Evolutionary conservation across 2,329 filamentous ascomycete species (phyloP), one percentile per base, ranked within the genome.

Genomic region (Apiospora marii): DNA sequence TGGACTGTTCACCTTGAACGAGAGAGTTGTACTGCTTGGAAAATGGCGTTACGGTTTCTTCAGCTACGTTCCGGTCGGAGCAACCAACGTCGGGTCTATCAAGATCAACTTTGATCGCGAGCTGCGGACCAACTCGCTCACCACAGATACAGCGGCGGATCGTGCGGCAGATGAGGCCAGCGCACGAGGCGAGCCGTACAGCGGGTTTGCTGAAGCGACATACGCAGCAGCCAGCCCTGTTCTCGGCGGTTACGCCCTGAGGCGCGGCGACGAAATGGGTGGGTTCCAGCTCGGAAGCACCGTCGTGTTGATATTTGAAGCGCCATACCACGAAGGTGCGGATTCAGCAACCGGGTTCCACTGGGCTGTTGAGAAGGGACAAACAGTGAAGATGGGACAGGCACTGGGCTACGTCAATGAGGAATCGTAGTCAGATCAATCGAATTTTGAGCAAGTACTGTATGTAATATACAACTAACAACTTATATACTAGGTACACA

Each of bases 11-110:
- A 98, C 96, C 0, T 87, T 99, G 27, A 99, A 99, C 83, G 96
- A 99, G 84, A 92, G 96, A 71, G 94, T 99, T 34, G 96, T 97
- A 0, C 90, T 99, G 0, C 88, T 99, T 1, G 96, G 96, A 24
- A 90, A 95, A 73, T 99, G 96, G 96, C 93, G 95, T 72, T 97
- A 94, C 90, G 96, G 96, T 24, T 98, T 99, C 89, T 99, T 99
- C 87, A 93, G 92, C 76, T 98, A 95, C 84, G 96, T 94, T 0
- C 95, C 97, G 19, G 96, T 99, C 46, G 96, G 96, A 74, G 96
- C 96, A 10, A 99, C 96, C 30, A 99, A 99, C 79, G 96, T 99
- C 64, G 96, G 96, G 72, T 97, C 94, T 73, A 98, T 99, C 84
- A 93, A 94, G 81, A 90, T 99, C 85, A 98, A 99, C 85, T 99